Conservation (phyloP, 495 filamentous ascomycete genomes). For the Margaritispora aquatica region DNA sequence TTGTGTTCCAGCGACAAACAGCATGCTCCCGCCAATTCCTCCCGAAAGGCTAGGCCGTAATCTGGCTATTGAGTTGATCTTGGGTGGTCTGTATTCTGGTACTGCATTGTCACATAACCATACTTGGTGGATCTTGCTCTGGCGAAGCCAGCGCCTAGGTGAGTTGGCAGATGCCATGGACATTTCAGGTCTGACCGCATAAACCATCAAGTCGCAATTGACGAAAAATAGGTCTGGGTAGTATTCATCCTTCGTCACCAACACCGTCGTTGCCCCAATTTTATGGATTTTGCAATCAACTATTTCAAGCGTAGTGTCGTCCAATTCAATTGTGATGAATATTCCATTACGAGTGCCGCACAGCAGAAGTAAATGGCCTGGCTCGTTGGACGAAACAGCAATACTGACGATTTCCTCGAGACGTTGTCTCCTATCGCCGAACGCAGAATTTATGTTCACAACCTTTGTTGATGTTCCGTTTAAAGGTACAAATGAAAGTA, state of each 20-base stretch:
- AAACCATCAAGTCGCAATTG: constrained; percentile 21
- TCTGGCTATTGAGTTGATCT: constrained; percentile 12
- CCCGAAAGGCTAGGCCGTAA: constrained; percentile 4
- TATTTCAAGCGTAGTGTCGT: constrained; percentile 6
- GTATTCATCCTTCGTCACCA: constrained; percentile 7
- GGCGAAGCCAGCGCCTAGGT: not conserved
- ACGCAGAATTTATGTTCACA: constrained; percentile 1
- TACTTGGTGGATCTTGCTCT: constrained; percentile 14
- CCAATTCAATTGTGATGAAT: constrained; percentile 14
- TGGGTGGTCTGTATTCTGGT: constrained; percentile 14
- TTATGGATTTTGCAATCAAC: constrained; percentile 1
- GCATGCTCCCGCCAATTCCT: constrained; percentile 6
- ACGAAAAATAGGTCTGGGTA: constrained; percentile 12
- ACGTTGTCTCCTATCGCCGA: not conserved
- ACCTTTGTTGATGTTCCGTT: not conserved
- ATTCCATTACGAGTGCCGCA: constrained; percentile 20
- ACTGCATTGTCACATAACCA: constrained; percentile 21
- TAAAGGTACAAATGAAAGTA: constrained; percentile 8
- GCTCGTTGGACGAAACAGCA: not conserved
- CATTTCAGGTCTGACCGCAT: not conserved
- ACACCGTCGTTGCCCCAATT: constrained; percentile 15
- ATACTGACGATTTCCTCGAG: constrained; percentile 20
- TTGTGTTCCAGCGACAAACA: constrained; percentile 29
- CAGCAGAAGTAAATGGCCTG: constrained; percentile 3
- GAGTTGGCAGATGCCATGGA: not conserved